A percentile compares a stretch with the other conserved stretches of the same genome.
These are phyloP conservation scores for Penicillium sp. DNA, from an alignment of 2,329 filamentous ascomycete species.

Conservation along the genomic window DNA sequence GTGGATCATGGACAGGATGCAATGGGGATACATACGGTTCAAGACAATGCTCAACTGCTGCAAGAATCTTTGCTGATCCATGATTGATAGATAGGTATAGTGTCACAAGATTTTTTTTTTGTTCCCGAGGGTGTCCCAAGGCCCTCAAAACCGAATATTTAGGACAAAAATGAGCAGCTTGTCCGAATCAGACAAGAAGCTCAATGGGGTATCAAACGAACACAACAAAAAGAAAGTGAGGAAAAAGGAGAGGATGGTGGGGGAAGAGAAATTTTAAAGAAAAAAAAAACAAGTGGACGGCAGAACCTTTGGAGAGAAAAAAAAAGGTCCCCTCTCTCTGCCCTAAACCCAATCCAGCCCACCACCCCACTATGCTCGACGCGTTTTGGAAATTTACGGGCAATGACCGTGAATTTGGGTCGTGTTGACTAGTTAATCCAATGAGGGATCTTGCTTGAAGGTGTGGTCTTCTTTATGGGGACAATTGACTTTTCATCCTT, in stretches of 20 bases:
- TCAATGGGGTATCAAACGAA: constrained; percentile 28
- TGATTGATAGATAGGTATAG: constrained; percentile 31
- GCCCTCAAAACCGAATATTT: constrained; percentile 2
- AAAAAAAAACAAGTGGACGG: constrained; percentile 9
- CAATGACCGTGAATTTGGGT: background rate
- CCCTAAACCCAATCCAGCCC: no score
- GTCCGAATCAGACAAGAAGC: constrained; percentile 27
- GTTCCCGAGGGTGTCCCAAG: constrained; percentile 15
- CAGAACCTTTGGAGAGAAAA: constrained; percentile 17
- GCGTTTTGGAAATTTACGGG: background rate
- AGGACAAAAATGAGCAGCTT: constrained; percentile 27
- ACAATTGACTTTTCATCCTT: background rate
- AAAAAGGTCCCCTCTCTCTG: no score
- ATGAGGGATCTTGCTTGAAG: no score
- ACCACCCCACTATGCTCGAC: background rate
- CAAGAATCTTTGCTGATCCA: constrained; percentile 80
- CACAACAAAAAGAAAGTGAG: constrained; percentile 23
- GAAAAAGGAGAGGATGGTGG: constrained; percentile 19
- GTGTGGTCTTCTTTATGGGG: no score
- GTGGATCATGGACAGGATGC: background rate
- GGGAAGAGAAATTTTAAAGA: constrained; percentile 12
- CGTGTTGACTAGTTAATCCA: background rate
- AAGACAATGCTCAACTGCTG: constrained; percentile 81
- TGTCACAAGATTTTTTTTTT: constrained; percentile 9
- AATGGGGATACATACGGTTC: constrained; percentile 60